Conservation (phyloP, 257 asterid species). For the Jacaranda copaia region DNA sequence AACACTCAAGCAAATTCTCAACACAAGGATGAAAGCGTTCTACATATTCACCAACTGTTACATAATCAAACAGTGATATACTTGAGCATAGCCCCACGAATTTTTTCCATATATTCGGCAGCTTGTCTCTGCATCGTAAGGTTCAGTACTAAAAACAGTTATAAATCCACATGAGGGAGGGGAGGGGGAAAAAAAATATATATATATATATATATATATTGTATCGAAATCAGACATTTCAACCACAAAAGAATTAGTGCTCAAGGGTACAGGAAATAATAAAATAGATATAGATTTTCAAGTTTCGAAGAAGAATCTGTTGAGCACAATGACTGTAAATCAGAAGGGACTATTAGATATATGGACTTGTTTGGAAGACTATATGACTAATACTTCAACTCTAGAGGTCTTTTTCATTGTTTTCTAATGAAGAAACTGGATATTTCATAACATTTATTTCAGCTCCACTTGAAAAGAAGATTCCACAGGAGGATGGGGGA, state of each 20-base stretch:
- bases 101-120: conserved; percentile 87
- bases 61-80: conserved; percentile 68
- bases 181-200: too few species aligned
- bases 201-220: too few species aligned
- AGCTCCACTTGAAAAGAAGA: not conserved
- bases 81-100: conserved; percentile 80
- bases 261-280: not conserved
- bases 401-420: too few species aligned
- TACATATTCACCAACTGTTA: not conserved
- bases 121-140: conserved; percentile 66
- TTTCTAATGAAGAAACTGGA: not conserved
- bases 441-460: not conserved
- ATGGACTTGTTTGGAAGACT: too few species aligned
- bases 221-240: not conserved
- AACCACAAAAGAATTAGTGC: not conserved
- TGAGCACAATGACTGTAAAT: too few species aligned
- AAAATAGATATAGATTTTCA: not conserved
- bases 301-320: too few species aligned
- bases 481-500: not conserved
- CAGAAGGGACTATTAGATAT: too few species aligned
- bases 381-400: too few species aligned
- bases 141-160: conserved; percentile 3
- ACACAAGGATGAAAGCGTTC: too few species aligned
- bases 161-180: too few species aligned
- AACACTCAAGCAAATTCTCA: too few species aligned